Base-by-base conservation (phyloP, 768 basidiomycete species). In the Sistotremastrum niveocremeum region DNA sequence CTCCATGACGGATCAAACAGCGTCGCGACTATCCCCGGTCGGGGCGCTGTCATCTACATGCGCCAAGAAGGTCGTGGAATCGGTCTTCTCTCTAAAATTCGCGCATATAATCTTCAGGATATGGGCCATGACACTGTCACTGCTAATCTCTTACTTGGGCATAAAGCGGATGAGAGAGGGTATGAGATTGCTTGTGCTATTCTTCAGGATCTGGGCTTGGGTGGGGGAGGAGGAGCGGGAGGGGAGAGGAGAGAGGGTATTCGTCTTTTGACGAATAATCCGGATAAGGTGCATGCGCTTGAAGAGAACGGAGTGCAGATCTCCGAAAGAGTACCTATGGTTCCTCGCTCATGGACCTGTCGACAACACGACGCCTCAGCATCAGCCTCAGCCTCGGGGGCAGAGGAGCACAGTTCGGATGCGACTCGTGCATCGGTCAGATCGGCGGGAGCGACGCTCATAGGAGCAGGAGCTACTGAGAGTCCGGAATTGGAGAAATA, bases 31-130 rank as follows among this genome's bases (percentile, higher is more conserved):
- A 76, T 89, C 31, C 84, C 85, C 0, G 89, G 89, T 5, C 79
- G 93, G 5, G 95, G 95, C 11, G 91, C 83, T 3, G 82, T 98
- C 51, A 72, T 98, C 46, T 99, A 99, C 63, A 74, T 99, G 48
- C 82, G 94, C 9, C 95, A 99, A 62, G 95, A 99, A 61, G 95
- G 95, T 33, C 81, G 95, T 12, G 95, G 95, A 8, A 99, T 99
- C 54, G 95, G 95, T 0, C 69, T 99, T 3, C 66, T 97, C 35
- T 91, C 90, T 42, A 99, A 99, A 64, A 86, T 99, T 48, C 77
- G 85, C 34, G 95, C 95, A 9, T 99, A 99, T 67, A 99, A 99
- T 59, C 70, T 98, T 12, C 95, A 98, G 61, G 95, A 99, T 61
- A 67, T 99, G 43, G 95, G 95, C 0, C 88, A 97, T 58, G 95